Evolutionary conservation across 2,329 filamentous ascomycete genomes (phyloP).

Genomic region (Alternaria sp.): DNA sequence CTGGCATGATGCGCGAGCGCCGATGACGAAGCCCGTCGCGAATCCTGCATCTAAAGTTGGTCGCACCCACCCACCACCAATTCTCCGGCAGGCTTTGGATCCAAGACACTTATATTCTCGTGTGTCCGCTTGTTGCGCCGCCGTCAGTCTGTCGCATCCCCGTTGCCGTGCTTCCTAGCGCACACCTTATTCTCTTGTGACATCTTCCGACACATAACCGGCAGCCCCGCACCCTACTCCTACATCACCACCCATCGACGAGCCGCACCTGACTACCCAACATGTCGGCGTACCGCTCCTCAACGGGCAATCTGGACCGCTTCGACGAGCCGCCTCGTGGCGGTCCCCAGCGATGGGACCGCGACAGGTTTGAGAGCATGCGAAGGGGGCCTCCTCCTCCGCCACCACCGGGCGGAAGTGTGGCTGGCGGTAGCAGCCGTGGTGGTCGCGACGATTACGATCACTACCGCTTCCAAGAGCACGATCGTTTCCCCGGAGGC

Average conservation of each 20-base stretch:
- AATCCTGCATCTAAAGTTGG: slow-evolving; percentile 29
- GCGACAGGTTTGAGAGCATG: slow-evolving; percentile 58
- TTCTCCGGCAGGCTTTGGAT: slow-evolving; percentile 6
- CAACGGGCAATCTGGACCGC: slow-evolving; percentile 52
- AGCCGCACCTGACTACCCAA: slow-evolving; percentile 10
- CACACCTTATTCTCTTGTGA: background rate
- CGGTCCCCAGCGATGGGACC: slow-evolving; percentile 55
- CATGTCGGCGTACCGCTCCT: slow-evolving; percentile 46
- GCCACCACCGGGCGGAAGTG: slow-evolving; percentile 5
- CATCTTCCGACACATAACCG: slow-evolving; percentile 12
- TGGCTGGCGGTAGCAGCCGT: slow-evolving; percentile 20
- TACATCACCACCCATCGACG: slow-evolving; percentile 16
- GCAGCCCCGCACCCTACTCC: slow-evolving; percentile 26
- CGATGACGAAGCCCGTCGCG: slow-evolving; percentile 37
- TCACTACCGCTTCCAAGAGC: slow-evolving; percentile 52
- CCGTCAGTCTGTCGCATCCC: background rate
- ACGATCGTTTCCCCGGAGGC: slow-evolving; percentile 51
- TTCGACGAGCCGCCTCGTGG: slow-evolving; percentile 47
- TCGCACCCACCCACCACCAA: slow-evolving; percentile 25
- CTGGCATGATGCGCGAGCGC: slow-evolving; percentile 15
- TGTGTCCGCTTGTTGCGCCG: slow-evolving; percentile 10
- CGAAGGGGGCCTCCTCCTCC: slow-evolving; percentile 17
- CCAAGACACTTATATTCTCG: slow-evolving; percentile 20
- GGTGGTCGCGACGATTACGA: slow-evolving; percentile 42
- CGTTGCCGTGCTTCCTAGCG: slow-evolving; percentile 1